Conservation (phyloP, 371 early-diverging fungal species). For the Circinella minor region DNA sequence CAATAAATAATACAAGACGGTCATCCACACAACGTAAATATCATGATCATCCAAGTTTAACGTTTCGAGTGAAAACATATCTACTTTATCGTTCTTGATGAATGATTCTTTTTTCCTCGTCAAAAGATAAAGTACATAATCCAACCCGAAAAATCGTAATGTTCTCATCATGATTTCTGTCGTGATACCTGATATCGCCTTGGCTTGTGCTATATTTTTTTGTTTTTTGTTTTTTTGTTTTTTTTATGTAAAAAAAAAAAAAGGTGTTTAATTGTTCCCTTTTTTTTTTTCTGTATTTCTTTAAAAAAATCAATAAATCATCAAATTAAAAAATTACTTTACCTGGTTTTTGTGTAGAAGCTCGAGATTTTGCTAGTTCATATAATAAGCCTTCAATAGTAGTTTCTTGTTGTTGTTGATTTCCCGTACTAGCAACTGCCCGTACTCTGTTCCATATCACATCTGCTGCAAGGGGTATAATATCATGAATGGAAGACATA, state of each 20-base stretch:
- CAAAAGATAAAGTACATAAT: conserved; percentile 18
- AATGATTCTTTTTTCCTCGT: conserved; percentile 9
- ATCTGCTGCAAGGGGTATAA: conserved; percentile 28
- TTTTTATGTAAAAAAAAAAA: too few species aligned
- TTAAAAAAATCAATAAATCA: too few species aligned
- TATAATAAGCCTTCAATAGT: neutral
- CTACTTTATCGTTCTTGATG: conserved; percentile 16
- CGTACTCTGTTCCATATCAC: conserved; percentile 33
- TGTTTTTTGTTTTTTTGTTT: neutral
- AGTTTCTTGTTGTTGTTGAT: neutral
- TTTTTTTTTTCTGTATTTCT: too few species aligned
- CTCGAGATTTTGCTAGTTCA: neutral
- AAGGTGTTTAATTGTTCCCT: neutral
- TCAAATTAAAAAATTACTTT: neutral
- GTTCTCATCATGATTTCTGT: conserved; percentile 30
- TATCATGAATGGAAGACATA: conserved; percentile 12
- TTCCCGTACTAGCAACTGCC: neutral
- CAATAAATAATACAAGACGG: conserved; percentile 31
- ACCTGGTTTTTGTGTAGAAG: conserved; percentile 5
- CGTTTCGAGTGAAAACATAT: conserved; percentile 27
- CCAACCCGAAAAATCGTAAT: conserved; percentile 21
- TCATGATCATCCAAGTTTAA: conserved; percentile 30
- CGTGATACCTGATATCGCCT: conserved; percentile 21
- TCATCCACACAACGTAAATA: conserved; percentile 38
- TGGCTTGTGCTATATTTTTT: neutral